Base-by-base conservation (phyloP, 1,284 basidiomycete genomes). In the Cutaneotrichosporon cyanovorans region DNA sequence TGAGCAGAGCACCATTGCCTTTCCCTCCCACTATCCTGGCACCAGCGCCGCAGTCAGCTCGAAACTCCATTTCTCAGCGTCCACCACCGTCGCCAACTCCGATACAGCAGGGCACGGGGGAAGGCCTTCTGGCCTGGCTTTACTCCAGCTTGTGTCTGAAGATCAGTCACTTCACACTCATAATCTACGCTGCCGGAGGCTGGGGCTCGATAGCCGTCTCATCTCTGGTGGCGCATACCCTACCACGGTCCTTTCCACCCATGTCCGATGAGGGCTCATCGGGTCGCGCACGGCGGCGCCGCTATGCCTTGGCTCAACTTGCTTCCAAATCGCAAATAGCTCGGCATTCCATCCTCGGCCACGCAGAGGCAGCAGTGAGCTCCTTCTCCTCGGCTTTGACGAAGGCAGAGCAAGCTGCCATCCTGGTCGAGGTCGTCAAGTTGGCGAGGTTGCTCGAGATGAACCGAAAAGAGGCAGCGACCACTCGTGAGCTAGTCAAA, bases 311-410 rank as follows among this genome's bases (percentile, higher is more conserved):
- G 2, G 46, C 50, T 2, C 78, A 81, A 9, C 75, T 88, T 23
- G 81, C 78, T 36, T 66, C 73, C 7, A 74, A 81, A 37, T 84
- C 86, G 1, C 79, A 81, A 20, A 77, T 92, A 37, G 74, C 80
- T 15, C 79, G 86, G 19, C 75, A 79, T 0, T 75, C 80, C 4
- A 84, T 92, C 19, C 78, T 84, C 0, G 71, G 71, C 5, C 73
- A 79, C 18, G 72, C 86, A 18, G 74, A 81, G 12, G 81, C 83
- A 57, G 78, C 82, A 0, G 84, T 91, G 50, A 87, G 85, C 0
- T 85, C 89, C 4, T 89, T 85, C 82, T 70, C 91, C n/a, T 69
- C 85, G 10, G 85, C 88, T 56, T 77, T 93, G 37, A 82, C 82
- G 16, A 76, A 81, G 33, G 75, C 81, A 34, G 85, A 88, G 56